Conservation (phyloP, 768 basidiomycete genomes). For the Megacollybia marginata region DNA sequence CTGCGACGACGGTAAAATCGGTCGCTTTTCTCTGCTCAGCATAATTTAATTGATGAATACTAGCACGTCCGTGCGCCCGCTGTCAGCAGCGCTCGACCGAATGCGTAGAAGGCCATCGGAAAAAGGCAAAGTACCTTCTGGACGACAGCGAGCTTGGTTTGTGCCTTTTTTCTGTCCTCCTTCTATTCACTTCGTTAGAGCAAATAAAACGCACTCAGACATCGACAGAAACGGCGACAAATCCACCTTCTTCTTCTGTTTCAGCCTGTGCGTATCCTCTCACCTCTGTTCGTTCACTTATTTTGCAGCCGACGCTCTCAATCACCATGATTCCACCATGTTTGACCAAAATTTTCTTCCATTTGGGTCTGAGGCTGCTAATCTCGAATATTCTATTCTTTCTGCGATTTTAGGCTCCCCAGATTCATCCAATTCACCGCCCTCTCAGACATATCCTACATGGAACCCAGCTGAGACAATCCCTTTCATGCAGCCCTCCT, state of each 20-base stretch:
- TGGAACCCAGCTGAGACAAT: constrained; percentile 27
- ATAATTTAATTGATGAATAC: constrained; percentile 4
- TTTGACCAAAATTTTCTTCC: constrained; percentile 52
- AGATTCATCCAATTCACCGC: constrained; percentile 31
- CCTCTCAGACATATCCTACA: constrained; percentile 32
- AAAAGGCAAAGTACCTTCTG: constrained; percentile 96
- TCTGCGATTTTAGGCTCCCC: constrained; percentile 78
- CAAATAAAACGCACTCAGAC: constrained; percentile 41
- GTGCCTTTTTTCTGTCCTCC: constrained; percentile 16
- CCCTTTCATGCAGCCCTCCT: constrained; percentile 16
- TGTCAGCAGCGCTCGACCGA: constrained; percentile 86
- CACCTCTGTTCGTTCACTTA: constrained; percentile 5
- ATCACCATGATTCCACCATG: constrained; percentile 45
- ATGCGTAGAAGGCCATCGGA: constrained; percentile 92
- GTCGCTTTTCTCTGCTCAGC: constrained; percentile 11
- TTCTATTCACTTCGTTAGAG: constrained; percentile 22
- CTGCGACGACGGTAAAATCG: constrained; percentile 88
- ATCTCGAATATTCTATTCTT: constrained; percentile 91
- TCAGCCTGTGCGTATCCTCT: constrained; percentile 23
- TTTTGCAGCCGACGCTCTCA: constrained; percentile 40
- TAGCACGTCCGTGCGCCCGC: constrained; percentile 93
- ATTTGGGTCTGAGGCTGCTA: constrained; percentile 87
- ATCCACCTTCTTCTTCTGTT: constrained; percentile 13
- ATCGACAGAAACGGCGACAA: constrained; percentile 25
- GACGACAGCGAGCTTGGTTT: constrained; percentile 90